A percentile compares a stretch with the other conserved stretches of the same genome.
phyloP scores from a whole-genome alignment of 1,139 yeast species.

The Blastobotrys indianensis region DNA sequence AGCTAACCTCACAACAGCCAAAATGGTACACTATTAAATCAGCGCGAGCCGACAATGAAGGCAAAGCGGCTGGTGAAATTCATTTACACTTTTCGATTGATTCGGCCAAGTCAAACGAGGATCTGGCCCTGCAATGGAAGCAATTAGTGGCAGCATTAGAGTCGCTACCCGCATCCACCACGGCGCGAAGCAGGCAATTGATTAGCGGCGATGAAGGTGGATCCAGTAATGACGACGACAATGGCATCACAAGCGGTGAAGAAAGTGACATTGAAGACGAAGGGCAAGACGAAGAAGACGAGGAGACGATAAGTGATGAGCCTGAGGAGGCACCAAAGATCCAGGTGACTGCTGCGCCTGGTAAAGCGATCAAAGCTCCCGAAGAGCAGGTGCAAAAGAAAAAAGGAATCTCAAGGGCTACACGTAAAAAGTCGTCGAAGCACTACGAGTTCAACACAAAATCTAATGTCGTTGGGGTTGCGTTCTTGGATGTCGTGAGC shows the following conservation, averaged over 20 bases:
- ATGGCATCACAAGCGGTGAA: conserved; percentile 1
- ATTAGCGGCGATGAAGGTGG: conserved; percentile 7
- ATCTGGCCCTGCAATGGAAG: conserved; percentile 17
- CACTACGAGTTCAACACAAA: conserved; percentile 34
- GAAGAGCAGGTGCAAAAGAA: neutral
- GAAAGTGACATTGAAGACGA: conserved; percentile 13
- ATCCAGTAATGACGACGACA: neutral
- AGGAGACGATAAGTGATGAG: conserved; percentile 7
- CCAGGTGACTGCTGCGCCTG: too few relatives aligned
- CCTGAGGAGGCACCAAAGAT: neutral
- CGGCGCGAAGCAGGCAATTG: neutral
- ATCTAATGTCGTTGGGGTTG: conserved; percentile 58
- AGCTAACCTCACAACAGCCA: conserved; percentile 1
- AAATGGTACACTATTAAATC: conserved; percentile 9
- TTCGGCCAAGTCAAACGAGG: conserved; percentile 13
- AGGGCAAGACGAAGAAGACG: conserved; percentile 15
- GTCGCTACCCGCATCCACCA: too few relatives aligned
- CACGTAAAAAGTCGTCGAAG: conserved; percentile 8
- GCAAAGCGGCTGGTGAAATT: conserved; percentile 45
- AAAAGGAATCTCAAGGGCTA: conserved; percentile 1
- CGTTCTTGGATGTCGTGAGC: conserved; percentile 67
- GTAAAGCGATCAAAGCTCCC: neutral
- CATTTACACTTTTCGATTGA: conserved; percentile 42
- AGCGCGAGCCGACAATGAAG: conserved; percentile 1
- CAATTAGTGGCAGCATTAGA: conserved; percentile 6